Conservation (phyloP, 2,329 filamentous ascomycete genomes). For the Trichoderma guizhouense region DNA sequence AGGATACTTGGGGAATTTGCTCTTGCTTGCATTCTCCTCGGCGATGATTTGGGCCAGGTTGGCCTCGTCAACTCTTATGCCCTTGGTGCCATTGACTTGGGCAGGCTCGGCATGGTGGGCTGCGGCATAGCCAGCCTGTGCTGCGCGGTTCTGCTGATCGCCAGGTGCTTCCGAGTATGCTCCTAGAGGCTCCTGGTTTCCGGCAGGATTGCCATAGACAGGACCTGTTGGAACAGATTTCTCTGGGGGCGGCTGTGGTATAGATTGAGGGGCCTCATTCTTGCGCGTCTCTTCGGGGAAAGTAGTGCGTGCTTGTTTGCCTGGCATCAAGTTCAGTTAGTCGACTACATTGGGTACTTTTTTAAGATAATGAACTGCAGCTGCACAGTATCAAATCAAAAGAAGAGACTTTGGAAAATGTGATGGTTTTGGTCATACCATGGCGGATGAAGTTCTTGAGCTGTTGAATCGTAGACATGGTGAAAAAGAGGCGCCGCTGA, state of each 20-base stretch:
- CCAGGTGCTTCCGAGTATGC: slow-evolving; percentile 61
- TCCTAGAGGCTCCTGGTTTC: slow-evolving; percentile 48
- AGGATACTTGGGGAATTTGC: slow-evolving; percentile 69
- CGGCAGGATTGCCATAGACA: slow-evolving; percentile 33
- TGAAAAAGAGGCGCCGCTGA: slow-evolving; percentile 23
- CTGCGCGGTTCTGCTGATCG: slow-evolving; percentile 63
- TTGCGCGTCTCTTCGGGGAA: slow-evolving; percentile 50
- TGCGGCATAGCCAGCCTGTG: slow-evolving; percentile 63
- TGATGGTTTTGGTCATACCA: slow-evolving; percentile 46
- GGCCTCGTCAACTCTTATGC: slow-evolving; percentile 51
- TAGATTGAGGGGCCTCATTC: slow-evolving; percentile 46
- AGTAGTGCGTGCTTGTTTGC: slow-evolving; percentile 81
- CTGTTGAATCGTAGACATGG: slow-evolving; percentile 79
- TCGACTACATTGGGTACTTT: not conserved
- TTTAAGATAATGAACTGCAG: not conserved
- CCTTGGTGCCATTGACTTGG: slow-evolving; percentile 35
- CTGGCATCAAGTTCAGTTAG: slow-evolving; percentile 34
- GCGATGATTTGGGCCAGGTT: slow-evolving; percentile 83
- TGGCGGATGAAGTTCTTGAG: slow-evolving; percentile 98
- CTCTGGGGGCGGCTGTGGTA: slow-evolving; percentile 50
- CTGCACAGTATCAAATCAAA: not conserved
- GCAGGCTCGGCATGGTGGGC: slow-evolving; percentile 60
- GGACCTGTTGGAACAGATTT: slow-evolving; percentile 55
- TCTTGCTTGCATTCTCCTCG: slow-evolving; percentile 82
- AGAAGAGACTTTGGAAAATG: not conserved